These are phyloP conservation scores for Arabidopsis hybrid DNA, from an alignment of 441 rosid species.

Conservation along the genomic window DNA sequence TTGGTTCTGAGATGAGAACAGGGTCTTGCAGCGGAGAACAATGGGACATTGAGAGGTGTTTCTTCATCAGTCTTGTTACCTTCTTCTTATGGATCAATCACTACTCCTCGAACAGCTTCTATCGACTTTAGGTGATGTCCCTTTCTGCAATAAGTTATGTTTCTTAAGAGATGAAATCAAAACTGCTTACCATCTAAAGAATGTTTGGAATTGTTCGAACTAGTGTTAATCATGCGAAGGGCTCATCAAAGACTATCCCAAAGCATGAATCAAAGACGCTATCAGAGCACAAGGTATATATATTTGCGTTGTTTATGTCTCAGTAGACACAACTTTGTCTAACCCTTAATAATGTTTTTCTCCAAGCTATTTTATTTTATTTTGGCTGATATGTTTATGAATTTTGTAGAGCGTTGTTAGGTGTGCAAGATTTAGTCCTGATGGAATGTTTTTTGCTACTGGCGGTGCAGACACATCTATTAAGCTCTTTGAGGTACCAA, in stretches of 20 bases:
- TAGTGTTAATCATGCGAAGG: slow-evolving; percentile 40
- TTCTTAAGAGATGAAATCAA: slow-evolving; percentile 11
- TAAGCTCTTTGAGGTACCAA: slow-evolving; percentile 81
- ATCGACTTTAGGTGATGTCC: slow-evolving; percentile 70
- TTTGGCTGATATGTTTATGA: slow-evolving; percentile 44
- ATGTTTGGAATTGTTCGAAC: slow-evolving; percentile 6
- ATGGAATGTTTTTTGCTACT: slow-evolving; percentile 85
- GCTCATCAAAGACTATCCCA: slow-evolving; percentile 39
- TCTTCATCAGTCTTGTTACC: slow-evolving; percentile 56
- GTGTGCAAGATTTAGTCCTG: slow-evolving; percentile 89
- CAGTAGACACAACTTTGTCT: slow-evolving; percentile 8
- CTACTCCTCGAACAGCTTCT: slow-evolving; percentile 61
- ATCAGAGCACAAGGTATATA: slow-evolving; percentile 75
- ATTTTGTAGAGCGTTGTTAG: slow-evolving; percentile 76
- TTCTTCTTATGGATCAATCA: slow-evolving; percentile 57
- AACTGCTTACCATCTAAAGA: neutral
- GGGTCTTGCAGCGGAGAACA: slow-evolving; percentile 91
- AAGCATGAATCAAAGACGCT: slow-evolving; percentile 43
- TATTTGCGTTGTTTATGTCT: neutral
- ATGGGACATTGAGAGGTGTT: slow-evolving; percentile 62
- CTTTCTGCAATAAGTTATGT: neutral
- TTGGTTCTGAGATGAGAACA: slow-evolving; percentile 58
- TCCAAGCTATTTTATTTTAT: neutral
- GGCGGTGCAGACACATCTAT: slow-evolving; percentile 94
- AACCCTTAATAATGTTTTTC: slow-evolving; percentile 1